Base-by-base conservation (phyloP, 2,329 filamentous ascomycete species). In the Emmonsiellopsis sp. region DNA sequence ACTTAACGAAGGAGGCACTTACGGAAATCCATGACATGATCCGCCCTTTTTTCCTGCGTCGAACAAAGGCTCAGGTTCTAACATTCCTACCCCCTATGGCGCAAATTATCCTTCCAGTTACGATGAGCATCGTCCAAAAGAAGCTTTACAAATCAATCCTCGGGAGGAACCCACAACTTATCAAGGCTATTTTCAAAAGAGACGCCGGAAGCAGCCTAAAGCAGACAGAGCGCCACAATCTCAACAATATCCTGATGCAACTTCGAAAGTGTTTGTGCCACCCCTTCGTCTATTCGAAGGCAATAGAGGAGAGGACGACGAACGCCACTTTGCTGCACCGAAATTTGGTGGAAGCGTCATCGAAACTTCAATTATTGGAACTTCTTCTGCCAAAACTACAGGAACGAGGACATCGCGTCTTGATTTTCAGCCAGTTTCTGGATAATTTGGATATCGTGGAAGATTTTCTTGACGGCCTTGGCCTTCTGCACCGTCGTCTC, bases 211-310 rank as follows among this genome's bases (percentile, higher is more conserved):
- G 69, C 46, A 66, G 66, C 9, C 60, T 89, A 49, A 87, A 84
- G 62, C 76, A 79, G 31, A 79, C 78, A 13, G 91, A 97, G 55
- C 81, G 86, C 5, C 84, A 87, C 42, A 92, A 84, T 58, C 73
- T 97, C 54, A 95, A 86, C 77, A 98, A 98, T 62, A 95, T 98
- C 40, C 71, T 98, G 43, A 89, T 96, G 81, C 93, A 98, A 68
- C 78, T 98, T 15, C 83, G 93, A 15, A 97, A 96, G 67, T 95
- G 89, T 59, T 77, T 98, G 1, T 96, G 92, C 59, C 94, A 98
- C 69, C 93, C 94, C 0, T 98, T 97, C 66, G 84, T 97, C 49
- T 98, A 96, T 75, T 96, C 84, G 63, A 78, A 82, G 41, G 85
- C 87, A 20, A 93, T 98, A 54, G 94, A 98, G 70, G 93, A 98